These are phyloP conservation scores for Fagus sylvatica DNA, from an alignment of 306 rosid species.

Conservation along the genomic window DNA sequence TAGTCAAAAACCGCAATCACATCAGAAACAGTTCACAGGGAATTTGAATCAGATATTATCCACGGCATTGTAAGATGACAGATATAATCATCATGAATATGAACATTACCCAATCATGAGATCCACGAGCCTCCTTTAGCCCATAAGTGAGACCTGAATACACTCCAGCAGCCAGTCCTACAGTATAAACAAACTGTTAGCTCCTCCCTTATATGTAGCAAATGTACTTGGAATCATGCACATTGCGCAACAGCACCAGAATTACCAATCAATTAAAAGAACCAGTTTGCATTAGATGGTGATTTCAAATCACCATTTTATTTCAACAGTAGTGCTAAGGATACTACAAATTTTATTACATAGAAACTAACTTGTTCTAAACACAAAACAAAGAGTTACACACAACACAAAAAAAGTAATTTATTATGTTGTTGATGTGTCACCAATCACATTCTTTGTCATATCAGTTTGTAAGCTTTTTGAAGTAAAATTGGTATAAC, in stretches of 20 bases:
- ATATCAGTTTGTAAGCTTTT: no score
- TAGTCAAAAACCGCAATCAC: no score
- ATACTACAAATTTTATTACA: no score
- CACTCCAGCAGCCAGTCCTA: slow-evolving; percentile 85
- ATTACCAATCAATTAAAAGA: not conserved
- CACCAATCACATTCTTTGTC: no score
- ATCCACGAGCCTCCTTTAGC: slow-evolving; percentile 80
- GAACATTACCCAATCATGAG: slow-evolving; percentile 77
- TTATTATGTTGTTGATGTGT: no score
- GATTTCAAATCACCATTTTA: not conserved
- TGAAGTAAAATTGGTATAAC: no score
- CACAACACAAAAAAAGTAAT: no score
- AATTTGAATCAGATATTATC: no score
- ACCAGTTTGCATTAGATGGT: not conserved
- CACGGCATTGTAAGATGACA: not conserved
- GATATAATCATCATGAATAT: not conserved
- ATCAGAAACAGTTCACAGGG: no score
- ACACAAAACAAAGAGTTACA: no score
- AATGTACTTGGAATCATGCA: not conserved
- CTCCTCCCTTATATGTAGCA: no score
- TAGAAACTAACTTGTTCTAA: no score
- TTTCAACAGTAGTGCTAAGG: not conserved
- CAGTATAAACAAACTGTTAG: slow-evolving; percentile 9
- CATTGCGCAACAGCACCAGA: not conserved
- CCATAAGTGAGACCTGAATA: slow-evolving; percentile 88